Evolutionary conservation across 1,139 yeast genomes (phyloP).

Genomic region (Suhomyces bokatorum): DNA sequence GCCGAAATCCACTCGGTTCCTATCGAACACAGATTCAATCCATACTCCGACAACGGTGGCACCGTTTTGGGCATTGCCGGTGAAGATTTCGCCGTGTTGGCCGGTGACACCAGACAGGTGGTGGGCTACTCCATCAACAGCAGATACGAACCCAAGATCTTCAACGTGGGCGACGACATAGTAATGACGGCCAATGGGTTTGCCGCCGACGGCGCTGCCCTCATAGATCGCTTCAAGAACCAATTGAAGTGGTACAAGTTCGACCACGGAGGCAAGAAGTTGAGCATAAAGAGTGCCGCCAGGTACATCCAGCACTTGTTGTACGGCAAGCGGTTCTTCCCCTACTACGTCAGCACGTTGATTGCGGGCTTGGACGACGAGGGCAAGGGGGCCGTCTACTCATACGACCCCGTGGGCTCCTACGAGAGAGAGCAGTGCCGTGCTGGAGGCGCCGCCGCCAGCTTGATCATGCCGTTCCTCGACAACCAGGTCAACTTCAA

Average conservation of each 20-base stretch:
- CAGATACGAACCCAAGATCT: conserved; percentile 88
- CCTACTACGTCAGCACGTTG: conserved; percentile 93
- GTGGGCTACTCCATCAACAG: conserved; percentile 93
- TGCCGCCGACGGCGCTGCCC: conserved; percentile 90
- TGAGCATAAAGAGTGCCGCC: conserved; percentile 76
- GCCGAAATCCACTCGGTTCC: conserved; percentile 58
- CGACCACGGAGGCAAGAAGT: conserved; percentile 70
- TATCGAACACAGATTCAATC: conserved; percentile 92
- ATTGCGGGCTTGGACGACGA: conserved; percentile 93
- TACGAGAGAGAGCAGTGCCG: conserved; percentile 97
- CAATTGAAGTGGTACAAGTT: conserved; percentile 94
- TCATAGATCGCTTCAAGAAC: conserved; percentile 73
- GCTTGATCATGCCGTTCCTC: conserved; percentile 93
- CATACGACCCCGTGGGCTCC: conserved; percentile 97
- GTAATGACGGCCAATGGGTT: conserved; percentile 93
- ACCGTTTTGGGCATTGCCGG: conserved; percentile 98
- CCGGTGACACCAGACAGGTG: conserved; percentile 97
- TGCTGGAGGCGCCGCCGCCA: conserved; percentile 97
- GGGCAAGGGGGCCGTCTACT: conserved; percentile 92
- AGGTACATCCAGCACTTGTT: conserved; percentile 87
- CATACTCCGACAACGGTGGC: conserved; percentile 96
- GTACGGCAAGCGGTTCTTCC: conserved; percentile 93
- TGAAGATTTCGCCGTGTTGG: conserved; percentile 91
- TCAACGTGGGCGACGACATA: conserved; percentile 85
- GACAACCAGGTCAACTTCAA: conserved; percentile 96